Conservation (phyloP, 495 filamentous ascomycete species). For the Penicillium cosmopolitanum region DNA sequence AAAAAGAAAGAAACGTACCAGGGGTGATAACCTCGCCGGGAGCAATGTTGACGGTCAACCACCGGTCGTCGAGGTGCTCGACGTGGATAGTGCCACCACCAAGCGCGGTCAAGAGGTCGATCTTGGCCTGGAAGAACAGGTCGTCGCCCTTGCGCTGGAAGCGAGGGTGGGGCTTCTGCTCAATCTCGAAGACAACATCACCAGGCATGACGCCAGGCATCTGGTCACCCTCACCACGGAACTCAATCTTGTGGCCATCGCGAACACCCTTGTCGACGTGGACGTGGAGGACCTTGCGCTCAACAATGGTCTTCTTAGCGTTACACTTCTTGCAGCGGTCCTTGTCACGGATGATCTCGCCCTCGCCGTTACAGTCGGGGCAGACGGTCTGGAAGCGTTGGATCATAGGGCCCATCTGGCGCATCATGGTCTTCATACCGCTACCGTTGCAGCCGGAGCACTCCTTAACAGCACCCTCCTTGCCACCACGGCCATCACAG, state of each 20-base stretch:
- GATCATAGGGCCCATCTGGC: constrained; percentile 99
- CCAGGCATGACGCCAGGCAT: constrained; percentile 89
- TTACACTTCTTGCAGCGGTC: constrained; percentile 93
- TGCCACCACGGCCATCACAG: constrained; percentile 94
- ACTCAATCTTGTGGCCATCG: constrained; percentile 93
- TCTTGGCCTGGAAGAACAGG: constrained; percentile 91
- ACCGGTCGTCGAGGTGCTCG: constrained; percentile 96
- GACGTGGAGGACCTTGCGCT: constrained; percentile 97
- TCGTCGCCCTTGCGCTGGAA: constrained; percentile 98
- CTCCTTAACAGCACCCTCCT: constrained; percentile 93
- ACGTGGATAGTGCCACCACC: constrained; percentile 86
- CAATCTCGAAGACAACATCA: constrained; percentile 96
- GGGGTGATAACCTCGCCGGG: constrained; percentile 93
- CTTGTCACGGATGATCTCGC: constrained; percentile 93
- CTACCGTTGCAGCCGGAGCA: constrained; percentile 88
- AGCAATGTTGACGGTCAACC: constrained; percentile 87
- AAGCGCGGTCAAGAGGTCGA: constrained; percentile 94
- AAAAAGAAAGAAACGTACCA: constrained; percentile 63
- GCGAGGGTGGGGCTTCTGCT: constrained; percentile 93
- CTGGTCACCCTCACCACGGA: constrained; percentile 96
- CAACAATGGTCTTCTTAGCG: constrained; percentile 96
- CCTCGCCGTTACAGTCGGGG: constrained; percentile 96
- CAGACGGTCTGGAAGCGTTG: constrained; percentile 99
- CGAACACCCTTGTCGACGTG: constrained; percentile 95
- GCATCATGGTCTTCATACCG: constrained; percentile 99